These are phyloP conservation scores for Rhodamnia argentea DNA, from an alignment of 345 rosid species.

Conservation along the genomic window DNA sequence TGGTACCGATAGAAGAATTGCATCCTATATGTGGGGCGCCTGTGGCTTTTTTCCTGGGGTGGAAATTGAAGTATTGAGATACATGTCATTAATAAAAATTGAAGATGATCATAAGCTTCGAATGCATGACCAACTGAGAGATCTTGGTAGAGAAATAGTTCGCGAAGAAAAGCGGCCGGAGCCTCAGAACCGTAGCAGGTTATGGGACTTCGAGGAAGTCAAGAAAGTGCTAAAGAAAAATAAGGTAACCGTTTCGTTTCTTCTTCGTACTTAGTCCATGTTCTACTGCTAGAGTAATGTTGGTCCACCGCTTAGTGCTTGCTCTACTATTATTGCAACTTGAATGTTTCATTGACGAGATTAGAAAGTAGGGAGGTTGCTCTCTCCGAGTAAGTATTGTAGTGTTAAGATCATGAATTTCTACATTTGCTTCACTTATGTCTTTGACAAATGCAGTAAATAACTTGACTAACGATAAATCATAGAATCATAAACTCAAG, in stretches of 20 bases:
- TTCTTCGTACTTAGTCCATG: too few species aligned
- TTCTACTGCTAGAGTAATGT: too few species aligned
- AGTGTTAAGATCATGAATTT: too few species aligned
- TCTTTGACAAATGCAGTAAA: too few species aligned
- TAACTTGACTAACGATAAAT: too few species aligned
- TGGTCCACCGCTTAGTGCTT: background rate
- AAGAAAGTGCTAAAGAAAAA: accelerated
- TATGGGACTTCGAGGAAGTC: background rate
- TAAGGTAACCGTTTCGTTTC: background rate
- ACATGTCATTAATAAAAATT: background rate
- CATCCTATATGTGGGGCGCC: background rate
- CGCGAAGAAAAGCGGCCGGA: background rate
- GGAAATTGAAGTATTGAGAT: background rate
- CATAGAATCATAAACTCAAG: too few species aligned
- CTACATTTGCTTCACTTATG: too few species aligned
- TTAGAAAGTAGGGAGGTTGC: background rate
- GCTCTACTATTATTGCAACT: background rate
- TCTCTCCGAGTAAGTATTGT: background rate
- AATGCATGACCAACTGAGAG: background rate
- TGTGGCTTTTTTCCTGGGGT: background rate
- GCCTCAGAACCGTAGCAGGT: background rate
- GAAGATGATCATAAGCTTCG: background rate
- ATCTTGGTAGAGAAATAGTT: background rate
- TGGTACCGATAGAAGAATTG: too few species aligned
- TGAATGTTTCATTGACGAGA: background rate